A percentile compares a stretch with the other conserved stretches of the same genome.
Conservation (phyloP, 768 basidiomycete genomes). For the Terana coerulea region DNA sequence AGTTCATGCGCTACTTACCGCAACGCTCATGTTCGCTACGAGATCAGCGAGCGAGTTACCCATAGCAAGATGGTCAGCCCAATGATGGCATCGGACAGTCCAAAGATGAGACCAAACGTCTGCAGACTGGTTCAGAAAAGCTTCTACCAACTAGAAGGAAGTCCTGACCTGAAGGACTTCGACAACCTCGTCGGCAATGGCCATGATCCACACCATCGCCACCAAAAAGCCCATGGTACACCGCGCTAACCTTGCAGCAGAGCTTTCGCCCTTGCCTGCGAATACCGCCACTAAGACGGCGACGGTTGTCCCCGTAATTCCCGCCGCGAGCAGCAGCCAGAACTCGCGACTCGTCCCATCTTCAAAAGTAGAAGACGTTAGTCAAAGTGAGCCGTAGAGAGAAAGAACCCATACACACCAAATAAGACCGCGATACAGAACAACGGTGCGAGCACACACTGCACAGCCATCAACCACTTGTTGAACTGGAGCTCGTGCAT, state of each 20-base stretch:
- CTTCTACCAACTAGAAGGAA: no score
- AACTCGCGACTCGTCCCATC: conserved; percentile 41
- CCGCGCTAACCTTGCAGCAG: conserved; percentile 58
- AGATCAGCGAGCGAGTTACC: conserved; percentile 96
- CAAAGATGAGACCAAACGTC: conserved; percentile 93
- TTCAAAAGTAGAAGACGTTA: conserved; percentile 21
- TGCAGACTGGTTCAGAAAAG: conserved; percentile 37
- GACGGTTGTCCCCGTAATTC: conserved; percentile 48
- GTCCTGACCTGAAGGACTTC: conserved; percentile 81
- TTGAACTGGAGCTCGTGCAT: conserved; percentile 63
- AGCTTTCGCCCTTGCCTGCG: conserved; percentile 54
- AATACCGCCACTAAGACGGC: conserved; percentile 57
- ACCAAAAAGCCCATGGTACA: conserved; percentile 92
- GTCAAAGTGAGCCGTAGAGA: neutral
- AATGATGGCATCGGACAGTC: conserved; percentile 94
- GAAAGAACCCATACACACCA: conserved; percentile 43
- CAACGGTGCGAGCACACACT: conserved; percentile 79
- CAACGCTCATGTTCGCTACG: conserved; percentile 95
- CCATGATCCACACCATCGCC: conserved; percentile 96
- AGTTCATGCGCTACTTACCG: conserved; percentile 51
- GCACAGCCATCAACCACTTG: conserved; percentile 82
- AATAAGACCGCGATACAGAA: conserved; percentile 77
- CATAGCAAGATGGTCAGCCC: conserved; percentile 92
- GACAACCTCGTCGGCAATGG: conserved; percentile 95
- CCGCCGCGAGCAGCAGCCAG: conserved; percentile 53